These are phyloP conservation scores for Tolypocladium paradoxum DNA, from an alignment of 2,329 filamentous ascomycete species.

Conservation along the genomic window DNA sequence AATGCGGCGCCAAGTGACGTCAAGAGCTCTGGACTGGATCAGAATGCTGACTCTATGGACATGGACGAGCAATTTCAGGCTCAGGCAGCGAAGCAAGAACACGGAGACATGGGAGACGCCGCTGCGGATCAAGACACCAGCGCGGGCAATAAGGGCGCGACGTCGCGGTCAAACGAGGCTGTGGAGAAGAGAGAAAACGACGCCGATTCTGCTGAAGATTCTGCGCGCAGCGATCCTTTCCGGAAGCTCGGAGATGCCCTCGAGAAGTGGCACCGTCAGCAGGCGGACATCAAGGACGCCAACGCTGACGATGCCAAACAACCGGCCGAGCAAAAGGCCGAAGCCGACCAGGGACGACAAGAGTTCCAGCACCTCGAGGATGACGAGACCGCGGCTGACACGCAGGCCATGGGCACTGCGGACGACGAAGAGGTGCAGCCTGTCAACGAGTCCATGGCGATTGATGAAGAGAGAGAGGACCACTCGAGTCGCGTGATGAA, in stretches of 20 bases:
- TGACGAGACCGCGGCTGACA: constrained; percentile 70
- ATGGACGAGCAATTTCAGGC: constrained; percentile 49
- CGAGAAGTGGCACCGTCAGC: constrained; percentile 84
- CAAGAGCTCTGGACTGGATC: constrained; percentile 53
- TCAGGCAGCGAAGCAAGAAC: constrained; percentile 52
- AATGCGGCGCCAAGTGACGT: constrained; percentile 53
- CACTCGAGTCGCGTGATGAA: constrained; percentile 37
- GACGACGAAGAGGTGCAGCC: constrained; percentile 78
- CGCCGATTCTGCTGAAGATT: constrained; percentile 31
- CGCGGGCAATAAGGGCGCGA: constrained; percentile 50
- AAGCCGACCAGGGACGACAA: constrained; percentile 63
- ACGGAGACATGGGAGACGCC: constrained; percentile 55
- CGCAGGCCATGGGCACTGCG: constrained; percentile 83
- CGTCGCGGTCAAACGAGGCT: constrained; percentile 36
- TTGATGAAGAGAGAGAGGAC: constrained; percentile 58
- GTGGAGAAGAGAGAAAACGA: constrained; percentile 34
- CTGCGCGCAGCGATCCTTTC: constrained; percentile 57
- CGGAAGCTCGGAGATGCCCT: constrained; percentile 90
- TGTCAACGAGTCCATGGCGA: constrained; percentile 79
- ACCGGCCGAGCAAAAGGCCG: constrained; percentile 30
- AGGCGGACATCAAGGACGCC: constrained; percentile 64
- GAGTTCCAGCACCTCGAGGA: constrained; percentile 91
- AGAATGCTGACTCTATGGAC: constrained; percentile 53
- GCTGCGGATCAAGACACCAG: constrained; percentile 53
- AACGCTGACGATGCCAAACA: constrained; percentile 38